Percentiles rank a stretch among this genome's conserved stretches.
These are phyloP conservation scores for Lavandula angustifolia DNA, from an alignment of 257 asterid species.

Conservation along the genomic window DNA sequence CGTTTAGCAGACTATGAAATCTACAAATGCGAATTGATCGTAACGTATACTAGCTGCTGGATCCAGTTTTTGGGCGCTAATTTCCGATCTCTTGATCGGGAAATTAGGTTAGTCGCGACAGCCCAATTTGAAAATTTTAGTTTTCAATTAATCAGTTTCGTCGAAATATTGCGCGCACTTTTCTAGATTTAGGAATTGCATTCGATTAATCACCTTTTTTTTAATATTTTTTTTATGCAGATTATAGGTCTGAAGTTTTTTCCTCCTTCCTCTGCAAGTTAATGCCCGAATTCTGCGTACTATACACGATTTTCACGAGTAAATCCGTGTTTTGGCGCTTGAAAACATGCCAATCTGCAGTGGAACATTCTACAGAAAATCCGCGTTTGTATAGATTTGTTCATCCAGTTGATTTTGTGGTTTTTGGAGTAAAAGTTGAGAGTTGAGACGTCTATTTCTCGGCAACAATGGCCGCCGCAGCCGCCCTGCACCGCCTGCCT, in stretches of 20 bases:
- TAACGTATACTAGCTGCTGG: slow-evolving; percentile 12
- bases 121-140: not conserved
- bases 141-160: not conserved
- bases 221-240: too few relatives aligned
- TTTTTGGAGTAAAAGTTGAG: slow-evolving; percentile 1
- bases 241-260: slow-evolving; percentile 19
- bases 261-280: slow-evolving; percentile 16
- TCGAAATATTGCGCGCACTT: slow-evolving; percentile 6
- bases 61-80: slow-evolving; percentile 23
- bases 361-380: too few relatives aligned
- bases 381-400: not conserved
- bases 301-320: slow-evolving; percentile 4
- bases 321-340: slow-evolving; percentile 3
- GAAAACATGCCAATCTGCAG: not conserved
- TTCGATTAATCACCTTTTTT: not conserved
- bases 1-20: too few relatives aligned
- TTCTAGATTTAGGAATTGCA: slow-evolving; percentile 13
- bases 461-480: slow-evolving; percentile 42
- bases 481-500: slow-evolving; percentile 36
- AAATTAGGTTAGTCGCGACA: not conserved
- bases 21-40: too few relatives aligned
- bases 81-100: slow-evolving; percentile 21
- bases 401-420: not conserved
- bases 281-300: slow-evolving; percentile 13
- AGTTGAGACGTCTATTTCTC: not conserved